Base-by-base conservation (phyloP, 257 asterid species). In the Paulownia fortunei region DNA sequence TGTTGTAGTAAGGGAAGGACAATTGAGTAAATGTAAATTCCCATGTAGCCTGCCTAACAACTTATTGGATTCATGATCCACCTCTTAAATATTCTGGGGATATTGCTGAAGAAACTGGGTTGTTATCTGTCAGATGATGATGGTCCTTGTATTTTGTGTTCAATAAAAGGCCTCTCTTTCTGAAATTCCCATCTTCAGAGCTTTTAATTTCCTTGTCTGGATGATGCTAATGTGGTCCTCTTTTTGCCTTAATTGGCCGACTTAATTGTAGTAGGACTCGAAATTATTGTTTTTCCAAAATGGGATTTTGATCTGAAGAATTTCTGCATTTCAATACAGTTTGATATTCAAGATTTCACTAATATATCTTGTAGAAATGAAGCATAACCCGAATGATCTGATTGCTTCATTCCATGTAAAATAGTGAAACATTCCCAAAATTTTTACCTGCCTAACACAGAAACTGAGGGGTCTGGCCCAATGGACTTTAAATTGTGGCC, bases 221-320 rank as follows among this genome's bases (percentile, higher is more conserved):
- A 42, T 59, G 71, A 73, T 70, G 26, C 70, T 44, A 49, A 23
- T 19, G 90, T 86, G 84, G 88, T 82, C 90, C 88, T 67, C 3
- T 41, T 74, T 70, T 65, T 63, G 69, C 80, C 79, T 70, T 77
- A 30, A 63, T 46, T 26, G 58, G 61, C 46, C 19, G 13, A 16
- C 8, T 79, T 78, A 49, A 34, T 73, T 68, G 55, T n/a, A n/a
- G n/a, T n/a, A 60, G 27, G 39, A 52, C 5, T 77, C 34, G 21
- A 65, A 83, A 76, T 51, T 78, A 51, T 37, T 55, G 75, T 59
- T 70, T 15, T 54, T 72, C 46, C 47, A 41, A 74, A 64, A 34
- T 47, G 56, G 71, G 58, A 6, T 42, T 47, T 23, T 75, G 30
- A 2, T 27, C 26, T 66, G 46, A 32, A 67, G 23, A n/a, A 58